A percentile compares a stretch with the other conserved stretches of the same genome.
Conservation (phyloP, 179 eudicot species). For the Patellifolia procumbens region DNA sequence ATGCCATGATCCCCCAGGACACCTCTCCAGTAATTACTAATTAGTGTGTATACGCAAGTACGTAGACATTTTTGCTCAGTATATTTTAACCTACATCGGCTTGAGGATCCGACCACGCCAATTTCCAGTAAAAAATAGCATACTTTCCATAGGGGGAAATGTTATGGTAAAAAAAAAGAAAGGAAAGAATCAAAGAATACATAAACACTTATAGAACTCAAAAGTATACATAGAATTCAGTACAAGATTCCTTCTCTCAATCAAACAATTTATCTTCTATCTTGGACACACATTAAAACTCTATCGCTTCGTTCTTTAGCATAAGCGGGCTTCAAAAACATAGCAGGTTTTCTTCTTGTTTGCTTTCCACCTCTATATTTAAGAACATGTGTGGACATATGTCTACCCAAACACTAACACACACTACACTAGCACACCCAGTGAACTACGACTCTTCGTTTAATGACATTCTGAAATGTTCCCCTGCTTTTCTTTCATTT, state of each 20-base stretch:
- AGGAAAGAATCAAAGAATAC: neutral
- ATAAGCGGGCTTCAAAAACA: neutral
- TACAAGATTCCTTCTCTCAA: neutral
- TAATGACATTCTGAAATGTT: no score
- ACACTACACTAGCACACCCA: neutral
- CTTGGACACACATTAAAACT: no score
- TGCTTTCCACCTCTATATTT: neutral
- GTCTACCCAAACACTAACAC: neutral
- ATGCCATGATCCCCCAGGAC: neutral
- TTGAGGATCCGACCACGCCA: neutral
- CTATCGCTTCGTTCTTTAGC: neutral
- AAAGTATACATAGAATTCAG: neutral
- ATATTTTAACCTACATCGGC: neutral
- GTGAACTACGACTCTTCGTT: neutral
- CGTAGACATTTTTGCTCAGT: no score
- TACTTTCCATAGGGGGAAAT: neutral
- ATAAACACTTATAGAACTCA: neutral
- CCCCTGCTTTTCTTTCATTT: no score
- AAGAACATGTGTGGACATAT: neutral
- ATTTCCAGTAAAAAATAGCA: neutral
- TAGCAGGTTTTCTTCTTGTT: neutral
- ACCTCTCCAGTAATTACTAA: neutral
- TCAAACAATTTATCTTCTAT: neutral
- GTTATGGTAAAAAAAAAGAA: no score
- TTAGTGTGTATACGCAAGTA: neutral